Evolutionary conservation across 129 eudicot genomes (phyloP).

Genomic region (Smallanthus sonchifolius): DNA sequence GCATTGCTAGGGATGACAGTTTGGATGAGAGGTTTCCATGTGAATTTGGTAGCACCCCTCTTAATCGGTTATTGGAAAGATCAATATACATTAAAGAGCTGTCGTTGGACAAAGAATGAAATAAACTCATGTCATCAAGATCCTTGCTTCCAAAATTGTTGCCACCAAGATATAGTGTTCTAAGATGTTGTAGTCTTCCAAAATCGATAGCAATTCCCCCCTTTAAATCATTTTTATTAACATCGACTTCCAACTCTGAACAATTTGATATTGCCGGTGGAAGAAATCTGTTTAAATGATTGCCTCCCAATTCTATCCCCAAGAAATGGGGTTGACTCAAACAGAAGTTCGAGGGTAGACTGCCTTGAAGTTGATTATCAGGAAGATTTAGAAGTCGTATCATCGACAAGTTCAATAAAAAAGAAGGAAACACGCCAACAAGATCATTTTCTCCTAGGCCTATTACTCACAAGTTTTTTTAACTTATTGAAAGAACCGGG

Average conservation of each 20-base stretch:
- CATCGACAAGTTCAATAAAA: constrained; percentile 24
- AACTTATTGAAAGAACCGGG: constrained; percentile 17
- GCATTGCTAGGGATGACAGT: not conserved
- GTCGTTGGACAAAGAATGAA: constrained; percentile 30
- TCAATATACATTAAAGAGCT: not conserved
- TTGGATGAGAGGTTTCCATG: constrained; percentile 17
- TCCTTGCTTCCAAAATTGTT: constrained; percentile 26
- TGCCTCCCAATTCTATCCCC: not conserved
- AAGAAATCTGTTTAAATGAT: constrained; percentile 28
- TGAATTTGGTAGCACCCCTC: constrained; percentile 25
- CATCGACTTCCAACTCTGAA: constrained; percentile 4
- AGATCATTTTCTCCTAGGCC: not conserved
- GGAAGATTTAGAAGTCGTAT: not conserved
- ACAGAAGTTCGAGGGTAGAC: constrained; percentile 22
- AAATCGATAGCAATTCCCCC: constrained; percentile 18
- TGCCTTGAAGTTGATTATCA: constrained; percentile 20
- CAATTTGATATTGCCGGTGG: constrained; percentile 35
- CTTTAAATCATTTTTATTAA: not conserved
- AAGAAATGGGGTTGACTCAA: constrained; percentile 23
- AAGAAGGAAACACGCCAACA: constrained; percentile 23
- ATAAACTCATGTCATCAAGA: constrained; percentile 17
- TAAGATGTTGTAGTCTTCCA: constrained; percentile 6
- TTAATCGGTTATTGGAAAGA: not conserved
- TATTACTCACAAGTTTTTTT: not conserved
- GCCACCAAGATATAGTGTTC: not conserved